phyloP scores from a whole-genome alignment of 75 land plant species.

The Pinus taeda region DNA sequence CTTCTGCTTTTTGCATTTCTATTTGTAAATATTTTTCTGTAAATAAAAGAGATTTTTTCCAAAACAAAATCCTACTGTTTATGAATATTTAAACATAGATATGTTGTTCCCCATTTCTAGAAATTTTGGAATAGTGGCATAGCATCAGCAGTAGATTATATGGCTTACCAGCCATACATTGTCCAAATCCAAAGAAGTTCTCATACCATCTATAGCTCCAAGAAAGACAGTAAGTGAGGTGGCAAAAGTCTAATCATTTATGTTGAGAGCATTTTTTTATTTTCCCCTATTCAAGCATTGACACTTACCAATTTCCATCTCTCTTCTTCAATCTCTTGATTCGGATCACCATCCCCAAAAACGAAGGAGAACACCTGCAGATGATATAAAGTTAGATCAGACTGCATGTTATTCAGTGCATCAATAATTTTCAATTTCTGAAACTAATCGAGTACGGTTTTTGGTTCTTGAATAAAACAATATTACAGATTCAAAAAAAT shows the following conservation, averaged over 20 bases:
- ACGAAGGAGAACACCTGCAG: constrained; percentile 97
- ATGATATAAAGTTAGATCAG: background rate
- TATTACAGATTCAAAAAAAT: constrained; percentile 93
- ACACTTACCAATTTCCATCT: constrained; percentile 89
- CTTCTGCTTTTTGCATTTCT: no score
- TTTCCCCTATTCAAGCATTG: background rate
- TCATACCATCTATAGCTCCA: background rate
- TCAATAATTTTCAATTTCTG: background rate
- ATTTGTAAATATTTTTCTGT: no score
- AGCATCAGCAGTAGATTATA: no score
- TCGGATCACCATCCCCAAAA: constrained; percentile 99
- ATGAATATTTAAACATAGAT: no score
- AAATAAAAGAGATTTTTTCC: no score
- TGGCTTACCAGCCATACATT: no score
- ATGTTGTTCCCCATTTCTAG: no score
- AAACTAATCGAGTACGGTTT: background rate
- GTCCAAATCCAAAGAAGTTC: no score
- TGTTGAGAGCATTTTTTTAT: background rate
- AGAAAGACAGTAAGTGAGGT: background rate
- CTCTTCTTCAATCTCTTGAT: constrained; percentile 90
- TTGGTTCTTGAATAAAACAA: background rate
- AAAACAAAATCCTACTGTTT: no score
- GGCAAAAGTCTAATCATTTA: background rate
- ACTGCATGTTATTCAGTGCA: background rate
- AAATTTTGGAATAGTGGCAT: no score